phyloP scores from a whole-genome alignment of 768 basidiomycete species.

The Termitomyces sp. region DNA sequence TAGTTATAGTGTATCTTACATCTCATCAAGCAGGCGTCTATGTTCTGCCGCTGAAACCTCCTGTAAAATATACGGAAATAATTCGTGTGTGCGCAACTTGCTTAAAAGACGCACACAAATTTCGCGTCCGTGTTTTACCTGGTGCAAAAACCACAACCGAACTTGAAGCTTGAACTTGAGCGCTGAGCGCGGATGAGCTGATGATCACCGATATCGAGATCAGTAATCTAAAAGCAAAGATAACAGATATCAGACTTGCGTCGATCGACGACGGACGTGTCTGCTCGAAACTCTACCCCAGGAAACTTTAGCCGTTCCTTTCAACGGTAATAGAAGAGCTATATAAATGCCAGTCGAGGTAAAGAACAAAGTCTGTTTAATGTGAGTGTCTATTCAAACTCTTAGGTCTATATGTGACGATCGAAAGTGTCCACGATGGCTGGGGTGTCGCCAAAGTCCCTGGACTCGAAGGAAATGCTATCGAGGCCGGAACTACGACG shows the following conservation, averaged over 20 bases:
- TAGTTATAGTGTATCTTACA: neutral
- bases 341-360: slow-evolving; percentile 33
- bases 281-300: neutral
- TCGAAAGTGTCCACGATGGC: slow-evolving; percentile 84
- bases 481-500: slow-evolving; percentile 77
- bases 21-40: neutral
- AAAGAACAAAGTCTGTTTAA: slow-evolving; percentile 89
- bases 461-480: slow-evolving; percentile 84
- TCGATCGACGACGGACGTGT: neutral
- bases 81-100: too few species aligned
- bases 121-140: too few species aligned
- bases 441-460: slow-evolving; percentile 78
- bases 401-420: neutral
- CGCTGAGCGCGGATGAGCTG: too few species aligned
- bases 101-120: too few species aligned
- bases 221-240: neutral
- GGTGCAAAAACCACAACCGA: too few species aligned
- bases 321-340: neutral
- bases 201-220: neutral
- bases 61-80: too few species aligned
- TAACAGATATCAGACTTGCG: neutral
- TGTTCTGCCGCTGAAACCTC: neutral
- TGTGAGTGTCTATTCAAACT: slow-evolving; percentile 44
- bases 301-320: neutral
- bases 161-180: too few species aligned